Evolutionary conservation across 2,329 filamentous ascomycete species (phyloP).

Genomic region (Scedosporium boydii): DNA sequence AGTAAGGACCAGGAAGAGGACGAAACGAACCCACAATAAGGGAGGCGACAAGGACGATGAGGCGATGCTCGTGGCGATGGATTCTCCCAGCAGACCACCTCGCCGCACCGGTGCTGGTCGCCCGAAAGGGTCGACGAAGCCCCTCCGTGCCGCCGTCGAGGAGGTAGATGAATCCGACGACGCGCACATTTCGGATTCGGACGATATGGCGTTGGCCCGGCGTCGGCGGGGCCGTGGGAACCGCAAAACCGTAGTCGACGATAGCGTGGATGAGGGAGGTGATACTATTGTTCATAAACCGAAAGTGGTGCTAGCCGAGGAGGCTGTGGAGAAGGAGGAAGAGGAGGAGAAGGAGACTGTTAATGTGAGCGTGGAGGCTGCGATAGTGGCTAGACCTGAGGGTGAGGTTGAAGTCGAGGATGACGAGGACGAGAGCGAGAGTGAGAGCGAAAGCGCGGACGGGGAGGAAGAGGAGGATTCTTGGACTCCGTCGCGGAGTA

Average conservation of each 20-base stretch:
- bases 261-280: background rate
- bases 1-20: conserved; percentile 5
- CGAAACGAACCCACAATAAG: background rate
- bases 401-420: background rate
- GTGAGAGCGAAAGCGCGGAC: background rate
- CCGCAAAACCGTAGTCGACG: background rate
- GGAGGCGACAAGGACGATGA: conserved; percentile 1
- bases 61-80: background rate
- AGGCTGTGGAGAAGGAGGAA: background rate
- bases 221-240: background rate
- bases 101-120: background rate
- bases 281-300: background rate
- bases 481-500: background rate
- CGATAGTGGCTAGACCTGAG: background rate
- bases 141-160: background rate
- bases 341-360: background rate
- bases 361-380: background rate
- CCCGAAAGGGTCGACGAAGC: background rate
- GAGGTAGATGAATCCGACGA: background rate
- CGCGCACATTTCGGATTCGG: background rate
- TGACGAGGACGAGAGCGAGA: background rate
- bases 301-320: background rate
- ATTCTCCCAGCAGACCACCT: background rate
- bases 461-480: conserved; percentile 1
- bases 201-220: background rate